Percentiles rank a stretch among this genome's conserved stretches.
Evolutionary conservation across 1,139 yeast genomes (phyloP).

Genomic region (Hyphopichia khmerensis): DNA sequence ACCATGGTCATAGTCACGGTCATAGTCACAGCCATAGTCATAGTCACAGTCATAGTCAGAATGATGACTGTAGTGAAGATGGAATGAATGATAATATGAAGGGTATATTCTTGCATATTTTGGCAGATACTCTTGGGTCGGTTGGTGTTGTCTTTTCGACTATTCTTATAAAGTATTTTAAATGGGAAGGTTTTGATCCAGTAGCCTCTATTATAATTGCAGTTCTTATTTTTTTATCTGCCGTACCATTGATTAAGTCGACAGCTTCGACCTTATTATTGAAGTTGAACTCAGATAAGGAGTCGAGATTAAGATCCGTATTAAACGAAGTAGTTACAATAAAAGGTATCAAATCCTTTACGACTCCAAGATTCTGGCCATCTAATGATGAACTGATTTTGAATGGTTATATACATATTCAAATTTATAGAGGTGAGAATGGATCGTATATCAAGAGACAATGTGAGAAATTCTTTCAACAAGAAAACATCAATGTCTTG

Average conservation of each 20-base stretch:
- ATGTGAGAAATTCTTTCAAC: slow-evolving; percentile 48
- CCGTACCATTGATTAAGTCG: slow-evolving; percentile 79
- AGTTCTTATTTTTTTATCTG: slow-evolving; percentile 70
- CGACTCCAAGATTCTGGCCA: slow-evolving; percentile 93
- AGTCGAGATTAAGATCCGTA: slow-evolving; percentile 58
- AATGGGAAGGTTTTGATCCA: slow-evolving; percentile 79
- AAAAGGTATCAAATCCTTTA: slow-evolving; percentile 80
- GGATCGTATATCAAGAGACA: slow-evolving; percentile 58
- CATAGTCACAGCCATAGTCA: slow-evolving; percentile 32
- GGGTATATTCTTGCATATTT: slow-evolving; percentile 87
- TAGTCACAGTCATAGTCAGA: slow-evolving; percentile 16
- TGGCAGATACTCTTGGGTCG: slow-evolving; percentile 95
- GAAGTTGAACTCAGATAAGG: slow-evolving; percentile 53
- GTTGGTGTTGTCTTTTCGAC: slow-evolving; percentile 95
- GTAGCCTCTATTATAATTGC: slow-evolving; percentile 89
- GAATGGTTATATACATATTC: slow-evolving; percentile 67
- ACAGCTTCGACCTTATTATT: slow-evolving; percentile 75
- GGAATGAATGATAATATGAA: slow-evolving; percentile 81
- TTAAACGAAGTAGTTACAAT: slow-evolving; percentile 66
- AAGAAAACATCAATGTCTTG: slow-evolving; percentile 45
- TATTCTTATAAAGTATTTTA: slow-evolving; percentile 54
- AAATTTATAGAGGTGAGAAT: slow-evolving; percentile 67
- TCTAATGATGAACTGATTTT: slow-evolving; percentile 42
- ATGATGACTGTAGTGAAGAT: slow-evolving; percentile 11
- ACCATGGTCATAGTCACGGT: slow-evolving; percentile 32